Base-by-base conservation (phyloP, 331 rosid species). In the Pyrus hybrid region DNA sequence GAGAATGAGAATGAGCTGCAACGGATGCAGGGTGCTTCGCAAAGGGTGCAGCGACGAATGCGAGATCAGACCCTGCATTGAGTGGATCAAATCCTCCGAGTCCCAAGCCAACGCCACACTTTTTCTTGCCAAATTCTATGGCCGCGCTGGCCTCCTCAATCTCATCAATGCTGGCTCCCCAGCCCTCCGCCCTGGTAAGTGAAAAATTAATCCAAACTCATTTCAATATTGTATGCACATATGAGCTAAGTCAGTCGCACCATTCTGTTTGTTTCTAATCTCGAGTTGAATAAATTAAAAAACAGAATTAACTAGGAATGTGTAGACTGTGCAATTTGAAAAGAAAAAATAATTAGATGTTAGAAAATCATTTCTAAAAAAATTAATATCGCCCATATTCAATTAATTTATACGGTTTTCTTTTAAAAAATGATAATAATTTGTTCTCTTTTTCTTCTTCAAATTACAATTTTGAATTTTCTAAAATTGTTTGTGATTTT, bases 41-140 rank as follows among this genome's bases (percentile, higher is more conserved):
- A 92, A 84, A 82, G 96, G 90, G 3, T 90, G 96, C 69, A 68
- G 62, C 69, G 90, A 87, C 0, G 28, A 83, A 14, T 93, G 97
- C 56, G 61, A 65, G 70, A 86, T 92, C 22, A 81, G 83, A 22
- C 91, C 91, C 0, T 90, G 94, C 74, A 88, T 93, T 56, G 85
- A 83, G 57, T 87, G 96, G 97, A 86, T 93, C 51, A 47, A 28
- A 23, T 87, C 89, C 4, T 30, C 90, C 0, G 91, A 92, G 23
- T 77, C 91, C 37, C 97, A 88, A 75, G 92, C 91, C 81, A 86
- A 87, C 13, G 93, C 93, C 80, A 92, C 97, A 4, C 88, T 90
- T 28, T 90, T 90, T 74, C 89, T 90, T 53, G 92, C 96, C 83
- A 92, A 92, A 41, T 92, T 87, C 78, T 90, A 85, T 13, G 97